A percentile compares a stretch with the other conserved stretches of the same genome.
Conservation (phyloP, 371 early-diverging fungal genomes). For the Mortierella sp. region DNA sequence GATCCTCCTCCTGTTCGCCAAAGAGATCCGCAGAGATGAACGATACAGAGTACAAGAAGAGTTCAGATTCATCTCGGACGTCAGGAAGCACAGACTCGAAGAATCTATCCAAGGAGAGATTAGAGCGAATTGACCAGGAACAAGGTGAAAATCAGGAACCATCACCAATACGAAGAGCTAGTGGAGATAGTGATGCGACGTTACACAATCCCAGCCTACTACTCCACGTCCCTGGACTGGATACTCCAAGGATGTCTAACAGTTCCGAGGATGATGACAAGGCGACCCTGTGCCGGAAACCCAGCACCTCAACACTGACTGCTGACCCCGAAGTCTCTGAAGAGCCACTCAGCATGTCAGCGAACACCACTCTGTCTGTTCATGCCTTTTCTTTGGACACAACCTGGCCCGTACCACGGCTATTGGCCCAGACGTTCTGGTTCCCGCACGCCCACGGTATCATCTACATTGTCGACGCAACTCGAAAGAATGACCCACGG, state of each 20-base stretch:
- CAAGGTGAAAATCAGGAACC: not conserved
- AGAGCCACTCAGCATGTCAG: slow-evolving; percentile 5
- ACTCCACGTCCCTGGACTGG: too few species aligned
- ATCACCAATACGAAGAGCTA: not conserved
- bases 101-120: not conserved
- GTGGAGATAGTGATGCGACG: slow-evolving; percentile 19
- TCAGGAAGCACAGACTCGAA: not conserved
- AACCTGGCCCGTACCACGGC: slow-evolving; percentile 50
- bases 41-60: not conserved
- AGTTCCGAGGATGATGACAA: slow-evolving; percentile 3
- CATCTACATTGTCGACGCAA: slow-evolving; percentile 51
- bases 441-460: slow-evolving; percentile 50
- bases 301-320: not conserved
- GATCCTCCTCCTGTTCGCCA: slow-evolving; percentile 39
- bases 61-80: not conserved
- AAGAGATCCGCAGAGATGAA: slow-evolving; percentile 28
- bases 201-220: slow-evolving; percentile 1
- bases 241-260: slow-evolving; percentile 5
- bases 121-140: slow-evolving; percentile 1
- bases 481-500: slow-evolving; percentile 51
- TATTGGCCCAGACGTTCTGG: slow-evolving; percentile 47
- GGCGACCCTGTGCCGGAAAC: slow-evolving; percentile 2
- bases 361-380: slow-evolving; percentile 40
- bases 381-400: slow-evolving; percentile 51
- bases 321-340: not conserved